phyloP scores from a whole-genome alignment of 768 basidiomycete genomes.

The Kwoniella europaea region DNA sequence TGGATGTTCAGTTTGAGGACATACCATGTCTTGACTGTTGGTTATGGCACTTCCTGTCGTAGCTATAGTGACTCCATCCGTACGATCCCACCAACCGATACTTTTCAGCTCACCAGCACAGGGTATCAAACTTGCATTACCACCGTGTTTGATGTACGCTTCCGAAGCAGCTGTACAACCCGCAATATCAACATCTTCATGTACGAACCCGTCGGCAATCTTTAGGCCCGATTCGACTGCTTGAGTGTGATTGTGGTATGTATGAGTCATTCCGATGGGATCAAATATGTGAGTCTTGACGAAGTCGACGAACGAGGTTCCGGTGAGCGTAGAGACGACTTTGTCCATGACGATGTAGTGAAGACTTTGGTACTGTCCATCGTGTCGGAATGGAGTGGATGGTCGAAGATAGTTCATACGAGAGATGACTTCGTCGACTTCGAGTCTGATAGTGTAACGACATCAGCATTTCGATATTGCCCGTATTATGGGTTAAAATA shows the following conservation, averaged over 20 bases:
- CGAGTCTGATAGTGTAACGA: neutral
- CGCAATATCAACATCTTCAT: conserved; percentile 20
- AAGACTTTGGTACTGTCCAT: conserved; percentile 51
- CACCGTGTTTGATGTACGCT: neutral
- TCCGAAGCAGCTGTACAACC: conserved; percentile 17
- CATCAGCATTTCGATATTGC: neutral
- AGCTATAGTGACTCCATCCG: conserved; percentile 24
- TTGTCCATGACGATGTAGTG: conserved; percentile 35
- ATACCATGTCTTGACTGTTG: conserved; percentile 41
- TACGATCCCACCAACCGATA: conserved; percentile 24
- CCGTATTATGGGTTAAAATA: neutral
- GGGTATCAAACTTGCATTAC: neutral
- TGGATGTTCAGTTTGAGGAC: conserved; percentile 1
- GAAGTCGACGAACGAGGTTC: conserved; percentile 25
- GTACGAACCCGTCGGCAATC: conserved; percentile 1
- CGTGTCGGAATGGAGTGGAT: conserved; percentile 42
- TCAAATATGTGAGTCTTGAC: conserved; percentile 40
- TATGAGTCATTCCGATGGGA: conserved; percentile 42
- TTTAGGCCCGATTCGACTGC: conserved; percentile 28
- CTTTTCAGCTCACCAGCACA: conserved; percentile 23
- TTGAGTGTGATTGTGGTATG: conserved; percentile 29
- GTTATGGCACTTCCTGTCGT: conserved; percentile 45
- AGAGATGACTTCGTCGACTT: conserved; percentile 15
- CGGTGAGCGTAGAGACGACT: conserved; percentile 35
- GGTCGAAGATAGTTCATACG: conserved; percentile 39